A percentile compares a stretch with the other conserved stretches of the same genome.
Evolutionary conservation across 2,329 filamentous ascomycete species (phyloP).

Genomic region (Colletotrichum simmondsii): DNA sequence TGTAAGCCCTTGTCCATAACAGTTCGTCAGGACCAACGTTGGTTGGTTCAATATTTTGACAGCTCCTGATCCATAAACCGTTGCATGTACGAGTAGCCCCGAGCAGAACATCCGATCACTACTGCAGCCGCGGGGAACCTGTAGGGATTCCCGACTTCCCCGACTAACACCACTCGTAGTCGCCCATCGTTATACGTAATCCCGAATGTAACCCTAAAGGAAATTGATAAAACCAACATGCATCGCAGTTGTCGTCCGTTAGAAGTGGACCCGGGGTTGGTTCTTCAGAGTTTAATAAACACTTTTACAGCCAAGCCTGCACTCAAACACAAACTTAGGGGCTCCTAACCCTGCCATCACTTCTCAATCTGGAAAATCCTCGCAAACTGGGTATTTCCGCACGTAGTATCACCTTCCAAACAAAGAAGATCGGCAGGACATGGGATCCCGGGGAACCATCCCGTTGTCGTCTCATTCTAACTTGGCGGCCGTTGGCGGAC

Average conservation of each 20-base stretch:
- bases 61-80: too few relatives aligned
- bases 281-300: not conserved
- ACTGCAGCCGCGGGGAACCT: not conserved
- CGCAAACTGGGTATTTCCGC: not conserved
- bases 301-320: not conserved
- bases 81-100: not conserved
- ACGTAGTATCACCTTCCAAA: constrained; percentile 3
- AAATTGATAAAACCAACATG: not conserved
- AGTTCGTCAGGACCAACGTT: not conserved
- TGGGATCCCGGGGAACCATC: not conserved
- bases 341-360: not conserved
- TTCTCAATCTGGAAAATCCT: not conserved
- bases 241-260: not conserved
- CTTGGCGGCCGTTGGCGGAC: not conserved
- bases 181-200: not conserved
- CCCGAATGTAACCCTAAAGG: not conserved
- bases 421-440: not conserved
- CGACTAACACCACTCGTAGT: not conserved
- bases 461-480: constrained; percentile 12
- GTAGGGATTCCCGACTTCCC: not conserved
- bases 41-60: not conserved
- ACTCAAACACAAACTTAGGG: not conserved
- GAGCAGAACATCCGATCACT: not conserved
- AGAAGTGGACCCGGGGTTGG: not conserved
- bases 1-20: not conserved